Conservation (phyloP, 495 filamentous ascomycete genomes). For the Penicillium lagena region DNA sequence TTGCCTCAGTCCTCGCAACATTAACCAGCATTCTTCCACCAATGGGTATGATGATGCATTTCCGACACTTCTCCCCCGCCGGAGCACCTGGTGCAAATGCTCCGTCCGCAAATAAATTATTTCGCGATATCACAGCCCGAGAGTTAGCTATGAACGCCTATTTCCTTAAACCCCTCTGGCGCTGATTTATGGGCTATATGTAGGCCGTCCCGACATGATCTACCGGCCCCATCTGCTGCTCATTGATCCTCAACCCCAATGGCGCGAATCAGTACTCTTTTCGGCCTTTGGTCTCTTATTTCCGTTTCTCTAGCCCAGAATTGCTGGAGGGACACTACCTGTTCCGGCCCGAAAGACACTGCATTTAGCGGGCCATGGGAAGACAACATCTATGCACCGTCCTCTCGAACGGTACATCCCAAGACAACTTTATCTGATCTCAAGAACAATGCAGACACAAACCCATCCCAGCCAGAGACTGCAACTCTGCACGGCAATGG, state of each 20-base stretch:
- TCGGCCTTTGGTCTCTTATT: slow-evolving; percentile 12
- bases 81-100: not conserved
- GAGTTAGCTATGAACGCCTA: not conserved
- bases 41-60: slow-evolving; percentile 3
- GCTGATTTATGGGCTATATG: slow-evolving; percentile 1
- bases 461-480: slow-evolving; percentile 20
- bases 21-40: slow-evolving; percentile 12
- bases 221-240: not conserved
- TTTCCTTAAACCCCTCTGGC: not conserved
- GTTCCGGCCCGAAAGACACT: slow-evolving; percentile 41
- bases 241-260: slow-evolving; percentile 7
- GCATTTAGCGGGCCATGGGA: slow-evolving; percentile 59
- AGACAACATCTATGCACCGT: slow-evolving; percentile 52
- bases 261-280: slow-evolving; percentile 3
- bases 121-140: slow-evolving; percentile 9
- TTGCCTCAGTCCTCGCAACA: slow-evolving; percentile 3
- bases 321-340: slow-evolving; percentile 54
- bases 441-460: slow-evolving; percentile 21
- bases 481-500: slow-evolving; percentile 36
- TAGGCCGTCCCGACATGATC: not conserved
- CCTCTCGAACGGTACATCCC: slow-evolving; percentile 47
- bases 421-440: slow-evolving; percentile 34
- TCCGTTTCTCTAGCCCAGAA: slow-evolving; percentile 17
- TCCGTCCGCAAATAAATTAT: not conserved
- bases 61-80: not conserved